These are phyloP conservation scores for Ulota crispa DNA, from an alignment of 225 moss, liverwort and hornwort genomes.

Conservation along the genomic window DNA sequence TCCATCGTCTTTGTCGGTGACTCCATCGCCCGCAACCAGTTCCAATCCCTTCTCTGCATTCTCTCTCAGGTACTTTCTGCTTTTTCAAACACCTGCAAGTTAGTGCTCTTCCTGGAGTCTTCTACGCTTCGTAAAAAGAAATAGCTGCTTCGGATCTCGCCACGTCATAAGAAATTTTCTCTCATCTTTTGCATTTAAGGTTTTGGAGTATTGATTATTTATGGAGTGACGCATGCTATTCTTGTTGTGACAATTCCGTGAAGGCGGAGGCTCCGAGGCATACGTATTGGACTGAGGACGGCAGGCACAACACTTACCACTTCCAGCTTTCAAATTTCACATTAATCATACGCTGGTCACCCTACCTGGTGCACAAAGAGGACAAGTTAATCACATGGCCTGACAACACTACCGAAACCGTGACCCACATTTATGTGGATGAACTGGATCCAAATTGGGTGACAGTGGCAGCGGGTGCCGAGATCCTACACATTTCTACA, in stretches of 20 bases:
- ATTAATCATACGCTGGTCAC: slow-evolving; percentile 67
- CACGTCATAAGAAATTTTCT: not conserved
- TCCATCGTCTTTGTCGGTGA: slow-evolving; percentile 73
- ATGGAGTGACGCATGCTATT: not conserved
- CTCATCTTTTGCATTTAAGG: not conserved
- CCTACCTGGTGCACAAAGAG: slow-evolving; percentile 62
- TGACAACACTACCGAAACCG: slow-evolving; percentile 37
- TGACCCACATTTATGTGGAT: slow-evolving; percentile 56
- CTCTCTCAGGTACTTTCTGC: slow-evolving; percentile 63
- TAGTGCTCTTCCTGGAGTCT: not conserved
- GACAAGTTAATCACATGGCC: slow-evolving; percentile 31
- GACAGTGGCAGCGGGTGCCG: slow-evolving; percentile 41
- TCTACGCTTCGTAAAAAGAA: not conserved
- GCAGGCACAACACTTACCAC: slow-evolving; percentile 33
- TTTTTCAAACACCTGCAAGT: not conserved
- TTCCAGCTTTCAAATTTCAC: slow-evolving; percentile 58
- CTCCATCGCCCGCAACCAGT: slow-evolving; percentile 91
- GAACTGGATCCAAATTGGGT: slow-evolving; percentile 64
- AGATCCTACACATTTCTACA: slow-evolving; percentile 56
- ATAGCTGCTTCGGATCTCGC: not conserved
- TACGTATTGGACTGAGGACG: slow-evolving; percentile 30
- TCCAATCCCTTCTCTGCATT: slow-evolving; percentile 82
- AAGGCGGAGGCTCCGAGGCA: slow-evolving; percentile 69
- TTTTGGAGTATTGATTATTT: not conserved
- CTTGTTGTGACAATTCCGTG: not conserved